Conservation (phyloP, 202 grass and related monocot genomes). For the Bolboschoenoplectus hybrid region DNA sequence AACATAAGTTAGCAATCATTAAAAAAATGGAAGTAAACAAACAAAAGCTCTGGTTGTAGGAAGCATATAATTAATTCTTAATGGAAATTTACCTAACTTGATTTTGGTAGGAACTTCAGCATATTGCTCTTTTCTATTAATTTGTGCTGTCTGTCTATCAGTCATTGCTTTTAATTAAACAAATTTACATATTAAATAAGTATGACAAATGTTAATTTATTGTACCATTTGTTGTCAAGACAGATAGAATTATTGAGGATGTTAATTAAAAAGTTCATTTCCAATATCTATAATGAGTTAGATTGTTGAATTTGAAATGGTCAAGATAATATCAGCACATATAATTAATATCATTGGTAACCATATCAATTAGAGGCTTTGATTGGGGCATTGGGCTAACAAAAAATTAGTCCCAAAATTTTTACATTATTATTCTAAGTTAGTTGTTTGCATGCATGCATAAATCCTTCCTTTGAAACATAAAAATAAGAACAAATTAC, state of each 20-base stretch:
- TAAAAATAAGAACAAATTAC: slow-evolving; percentile 19
- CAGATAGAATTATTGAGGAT: not conserved
- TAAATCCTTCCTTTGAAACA: slow-evolving; percentile 16
- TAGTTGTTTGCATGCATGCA: not conserved
- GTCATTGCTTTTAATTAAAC: not conserved
- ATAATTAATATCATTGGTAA: slow-evolving; percentile 19
- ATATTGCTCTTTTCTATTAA: not conserved
- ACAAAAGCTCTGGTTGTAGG: not conserved
- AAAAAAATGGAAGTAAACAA: not conserved
- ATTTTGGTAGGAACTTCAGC: not conserved
- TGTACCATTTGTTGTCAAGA: not conserved
- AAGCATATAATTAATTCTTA: not conserved
- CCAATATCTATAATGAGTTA: not conserved
- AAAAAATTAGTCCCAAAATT: slow-evolving; percentile 7
- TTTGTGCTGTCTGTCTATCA: not conserved
- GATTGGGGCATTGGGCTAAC: not conserved
- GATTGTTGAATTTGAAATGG: not conserved
- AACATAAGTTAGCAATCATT: no score
- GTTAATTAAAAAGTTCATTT: not conserved
- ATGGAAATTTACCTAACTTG: slow-evolving; percentile 22
- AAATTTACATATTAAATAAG: not conserved
- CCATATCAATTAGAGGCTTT: not conserved
- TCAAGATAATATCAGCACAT: not conserved
- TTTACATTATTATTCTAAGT: slow-evolving; percentile 16
- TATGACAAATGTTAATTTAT: not conserved